Conservation (phyloP, 495 filamentous ascomycete genomes). For the Penicillium cataractarum region DNA sequence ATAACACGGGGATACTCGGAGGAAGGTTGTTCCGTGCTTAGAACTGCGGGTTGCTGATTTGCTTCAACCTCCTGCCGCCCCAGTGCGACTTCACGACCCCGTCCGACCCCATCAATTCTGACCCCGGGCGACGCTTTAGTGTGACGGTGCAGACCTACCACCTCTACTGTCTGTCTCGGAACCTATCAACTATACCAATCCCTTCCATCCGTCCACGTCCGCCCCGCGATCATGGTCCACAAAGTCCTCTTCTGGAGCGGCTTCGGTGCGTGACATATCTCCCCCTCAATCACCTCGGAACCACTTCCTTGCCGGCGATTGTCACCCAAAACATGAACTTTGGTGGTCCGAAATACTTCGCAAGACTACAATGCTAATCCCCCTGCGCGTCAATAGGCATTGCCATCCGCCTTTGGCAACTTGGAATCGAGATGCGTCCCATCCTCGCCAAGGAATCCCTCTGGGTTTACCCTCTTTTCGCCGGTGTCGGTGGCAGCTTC, state of each 20-base stretch:
- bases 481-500: slow-evolving; percentile 80
- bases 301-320: neutral
- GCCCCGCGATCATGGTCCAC: slow-evolving; percentile 57
- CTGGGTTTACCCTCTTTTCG: slow-evolving; percentile 93
- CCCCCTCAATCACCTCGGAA: neutral
- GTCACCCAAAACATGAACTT: neutral
- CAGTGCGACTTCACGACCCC: slow-evolving; percentile 27
- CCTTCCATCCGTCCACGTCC: slow-evolving; percentile 24
- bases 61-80: slow-evolving; percentile 40
- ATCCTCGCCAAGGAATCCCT: slow-evolving; percentile 76
- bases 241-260: slow-evolving; percentile 94
- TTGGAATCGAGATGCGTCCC: slow-evolving; percentile 97
- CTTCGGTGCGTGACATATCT: slow-evolving; percentile 73
- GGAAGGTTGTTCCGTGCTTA: slow-evolving; percentile 40
- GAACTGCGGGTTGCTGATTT: slow-evolving; percentile 49
- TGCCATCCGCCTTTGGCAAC: slow-evolving; percentile 89
- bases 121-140: slow-evolving; percentile 23
- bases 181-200: slow-evolving; percentile 11
- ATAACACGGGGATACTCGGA: slow-evolving; percentile 27
- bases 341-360: neutral
- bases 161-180: slow-evolving; percentile 12
- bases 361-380: slow-evolving; percentile 8
- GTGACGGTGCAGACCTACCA: slow-evolving; percentile 13
- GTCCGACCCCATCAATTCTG: slow-evolving; percentile 24
- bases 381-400: slow-evolving; percentile 62